phyloP scores from a whole-genome alignment of 169 alveolate species.

The Babesia caballi region DNA sequence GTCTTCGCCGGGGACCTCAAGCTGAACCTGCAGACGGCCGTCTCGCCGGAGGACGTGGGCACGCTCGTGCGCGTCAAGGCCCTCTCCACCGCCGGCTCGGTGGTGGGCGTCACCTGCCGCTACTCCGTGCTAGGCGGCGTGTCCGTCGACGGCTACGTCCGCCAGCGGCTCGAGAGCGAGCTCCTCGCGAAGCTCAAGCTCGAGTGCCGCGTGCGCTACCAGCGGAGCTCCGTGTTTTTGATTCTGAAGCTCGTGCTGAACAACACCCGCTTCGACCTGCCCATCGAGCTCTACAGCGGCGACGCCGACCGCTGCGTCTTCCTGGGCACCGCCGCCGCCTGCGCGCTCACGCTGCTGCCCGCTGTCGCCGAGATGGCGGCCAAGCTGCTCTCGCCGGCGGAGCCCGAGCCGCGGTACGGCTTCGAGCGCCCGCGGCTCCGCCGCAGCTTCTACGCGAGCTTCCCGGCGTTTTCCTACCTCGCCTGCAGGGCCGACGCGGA shows the following conservation, averaged over 20 bases:
- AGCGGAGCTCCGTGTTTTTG: constrained; percentile 14
- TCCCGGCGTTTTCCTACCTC: constrained; percentile 21
- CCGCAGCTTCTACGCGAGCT: constrained; percentile 19
- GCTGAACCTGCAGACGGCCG: constrained; percentile 66
- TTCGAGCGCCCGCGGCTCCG: neutral
- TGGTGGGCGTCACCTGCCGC: constrained; percentile 34
- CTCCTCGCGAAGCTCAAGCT: constrained; percentile 37
- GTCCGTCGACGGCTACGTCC: constrained; percentile 45
- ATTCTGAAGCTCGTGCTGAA: constrained; percentile 38
- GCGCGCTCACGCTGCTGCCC: constrained; percentile 11
- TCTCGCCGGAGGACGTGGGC: constrained; percentile 64
- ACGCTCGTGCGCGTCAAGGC: constrained; percentile 44
- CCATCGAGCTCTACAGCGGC: constrained; percentile 43
- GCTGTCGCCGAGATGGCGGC: constrained; percentile 1
- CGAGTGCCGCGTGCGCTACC: constrained; percentile 57
- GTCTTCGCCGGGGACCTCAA: constrained; percentile 53
- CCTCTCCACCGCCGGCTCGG: constrained; percentile 23
- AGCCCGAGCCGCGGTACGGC: neutral
- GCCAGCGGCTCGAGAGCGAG: constrained; percentile 22
- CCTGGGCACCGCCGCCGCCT: constrained; percentile 22
- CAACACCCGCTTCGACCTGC: constrained; percentile 48
- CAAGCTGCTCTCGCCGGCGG: constrained; percentile 4
- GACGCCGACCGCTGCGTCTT: constrained; percentile 11
- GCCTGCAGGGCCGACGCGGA: neutral
- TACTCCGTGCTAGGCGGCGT: constrained; percentile 51